Conservation (phyloP, 352 stramenopile species). For the Thalassiosira ordinaria region DNA sequence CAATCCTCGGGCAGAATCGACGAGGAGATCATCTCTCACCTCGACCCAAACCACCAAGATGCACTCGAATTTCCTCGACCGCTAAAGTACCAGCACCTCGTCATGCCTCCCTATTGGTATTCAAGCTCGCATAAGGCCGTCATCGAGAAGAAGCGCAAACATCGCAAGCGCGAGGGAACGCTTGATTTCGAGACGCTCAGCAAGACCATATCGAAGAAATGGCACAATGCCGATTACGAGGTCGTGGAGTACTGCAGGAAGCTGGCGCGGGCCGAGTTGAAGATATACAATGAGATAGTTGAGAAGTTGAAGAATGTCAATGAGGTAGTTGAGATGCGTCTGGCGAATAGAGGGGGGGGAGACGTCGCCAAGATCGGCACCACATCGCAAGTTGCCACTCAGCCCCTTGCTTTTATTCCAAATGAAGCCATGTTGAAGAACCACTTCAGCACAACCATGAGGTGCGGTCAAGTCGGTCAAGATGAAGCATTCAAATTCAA, state of each 20-base stretch:
- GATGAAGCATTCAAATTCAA: neutral
- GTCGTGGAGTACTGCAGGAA: neutral
- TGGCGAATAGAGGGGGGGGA: neutral
- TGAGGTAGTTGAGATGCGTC: too few species aligned
- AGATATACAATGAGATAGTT: conserved; percentile 3
- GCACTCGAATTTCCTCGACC: conserved; percentile 12
- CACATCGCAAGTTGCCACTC: neutral
- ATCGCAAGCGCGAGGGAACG: conserved; percentile 4
- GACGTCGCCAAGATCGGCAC: neutral
- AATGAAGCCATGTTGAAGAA: neutral
- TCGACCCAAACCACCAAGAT: conserved; percentile 6
- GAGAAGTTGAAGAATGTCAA: neutral
- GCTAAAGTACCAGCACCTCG: neutral
- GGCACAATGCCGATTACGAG: neutral
- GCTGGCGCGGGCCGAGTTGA: neutral
- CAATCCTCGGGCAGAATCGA: neutral
- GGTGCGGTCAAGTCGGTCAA: neutral
- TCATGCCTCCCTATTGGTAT: conserved; percentile 10
- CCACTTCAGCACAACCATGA: neutral
- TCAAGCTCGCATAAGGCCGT: neutral
- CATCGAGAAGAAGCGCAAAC: conserved; percentile 9
- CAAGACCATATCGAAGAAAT: conserved; percentile 5
- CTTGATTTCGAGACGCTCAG: conserved; percentile 11
- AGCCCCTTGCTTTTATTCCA: neutral
- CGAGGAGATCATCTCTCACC: neutral